A percentile compares a stretch with the other conserved stretches of the same genome.
Conservation (phyloP, 495 filamentous ascomycete species). For the Haplographium delicatum region DNA sequence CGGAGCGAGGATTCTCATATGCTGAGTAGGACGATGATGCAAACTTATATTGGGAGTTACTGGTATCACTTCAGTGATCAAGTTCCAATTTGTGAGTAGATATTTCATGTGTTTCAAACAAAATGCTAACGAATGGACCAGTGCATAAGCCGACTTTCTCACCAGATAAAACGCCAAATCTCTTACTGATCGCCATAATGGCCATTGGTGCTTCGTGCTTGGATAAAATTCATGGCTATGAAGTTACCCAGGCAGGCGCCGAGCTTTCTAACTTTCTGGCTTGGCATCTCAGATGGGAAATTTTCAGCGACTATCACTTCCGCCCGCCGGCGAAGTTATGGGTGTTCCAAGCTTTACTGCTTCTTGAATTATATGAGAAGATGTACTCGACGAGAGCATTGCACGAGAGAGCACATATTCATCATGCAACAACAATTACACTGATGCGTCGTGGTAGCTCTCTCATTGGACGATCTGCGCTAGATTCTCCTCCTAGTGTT, state of each 20-base stretch:
- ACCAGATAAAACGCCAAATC: constrained; percentile 75
- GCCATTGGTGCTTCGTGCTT: constrained; percentile 87
- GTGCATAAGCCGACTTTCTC: constrained; percentile 91
- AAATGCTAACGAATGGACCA: constrained; percentile 5
- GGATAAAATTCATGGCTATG: constrained; percentile 70
- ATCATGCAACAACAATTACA: constrained; percentile 92
- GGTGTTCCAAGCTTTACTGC: constrained; percentile 87
- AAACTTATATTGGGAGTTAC: constrained; percentile 87
- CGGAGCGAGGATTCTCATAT: constrained; percentile 67
- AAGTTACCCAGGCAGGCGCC: constrained; percentile 65
- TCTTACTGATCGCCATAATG: constrained; percentile 90
- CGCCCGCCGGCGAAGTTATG: constrained; percentile 95
- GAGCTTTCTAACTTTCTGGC: constrained; percentile 82
- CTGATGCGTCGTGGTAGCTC: constrained; percentile 92
- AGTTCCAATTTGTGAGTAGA: constrained; percentile 61
- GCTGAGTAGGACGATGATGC: constrained; percentile 89
- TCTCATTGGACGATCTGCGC: constrained; percentile 79
- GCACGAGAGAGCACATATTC: constrained; percentile 94
- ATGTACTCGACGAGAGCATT: constrained; percentile 87
- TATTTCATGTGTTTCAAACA: not conserved
- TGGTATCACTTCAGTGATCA: constrained; percentile 96
- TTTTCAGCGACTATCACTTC: constrained; percentile 84
- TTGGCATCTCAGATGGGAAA: constrained; percentile 79
- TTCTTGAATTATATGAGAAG: constrained; percentile 95
- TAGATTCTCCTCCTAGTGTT: constrained; percentile 81